Percentiles rank a stretch among this genome's conserved stretches.
phyloP scores from a whole-genome alignment of 169 alveolate species.

The Eimeria maxima region DNA sequence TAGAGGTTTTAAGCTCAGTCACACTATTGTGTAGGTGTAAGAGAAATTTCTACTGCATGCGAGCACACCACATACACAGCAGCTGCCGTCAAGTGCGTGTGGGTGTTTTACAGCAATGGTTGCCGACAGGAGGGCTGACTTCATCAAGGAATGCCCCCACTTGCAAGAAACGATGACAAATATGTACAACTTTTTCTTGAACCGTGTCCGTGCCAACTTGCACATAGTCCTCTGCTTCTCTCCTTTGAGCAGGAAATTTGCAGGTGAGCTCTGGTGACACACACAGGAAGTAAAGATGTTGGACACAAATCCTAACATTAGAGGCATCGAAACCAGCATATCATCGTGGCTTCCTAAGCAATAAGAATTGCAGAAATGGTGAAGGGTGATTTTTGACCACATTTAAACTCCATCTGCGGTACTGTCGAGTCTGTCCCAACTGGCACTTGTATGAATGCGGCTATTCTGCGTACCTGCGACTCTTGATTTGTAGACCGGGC shows the following conservation, averaged over 20 bases:
- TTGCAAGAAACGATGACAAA: constrained; percentile 80
- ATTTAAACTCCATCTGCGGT: not conserved
- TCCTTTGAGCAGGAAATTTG: constrained; percentile 96
- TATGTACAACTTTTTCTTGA: constrained; percentile 94
- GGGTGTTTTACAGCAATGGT: constrained; percentile 52
- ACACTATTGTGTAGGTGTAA: not conserved
- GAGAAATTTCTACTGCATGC: not conserved
- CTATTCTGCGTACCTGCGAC: not conserved
- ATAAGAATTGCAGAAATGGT: not conserved
- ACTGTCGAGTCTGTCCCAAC: not conserved
- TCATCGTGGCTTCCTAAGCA: not conserved
- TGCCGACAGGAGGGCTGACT: constrained; percentile 74
- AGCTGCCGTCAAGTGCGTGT: not conserved
- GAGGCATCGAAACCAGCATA: not conserved
- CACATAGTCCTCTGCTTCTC: constrained; percentile 98
- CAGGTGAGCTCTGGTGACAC: constrained; percentile 84
- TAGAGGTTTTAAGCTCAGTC: not conserved
- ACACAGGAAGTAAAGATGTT: not conserved
- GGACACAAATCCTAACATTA: not conserved
- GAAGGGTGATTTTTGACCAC: not conserved
- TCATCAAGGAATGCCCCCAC: constrained; percentile 80
- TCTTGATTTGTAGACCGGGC: constrained; percentile 90
- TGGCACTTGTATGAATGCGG: not conserved
- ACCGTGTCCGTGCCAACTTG: constrained; percentile 97
- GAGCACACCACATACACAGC: not conserved